Base-by-base conservation (phyloP, 2,329 filamentous ascomycete genomes). In the Venturia oleaginea region DNA sequence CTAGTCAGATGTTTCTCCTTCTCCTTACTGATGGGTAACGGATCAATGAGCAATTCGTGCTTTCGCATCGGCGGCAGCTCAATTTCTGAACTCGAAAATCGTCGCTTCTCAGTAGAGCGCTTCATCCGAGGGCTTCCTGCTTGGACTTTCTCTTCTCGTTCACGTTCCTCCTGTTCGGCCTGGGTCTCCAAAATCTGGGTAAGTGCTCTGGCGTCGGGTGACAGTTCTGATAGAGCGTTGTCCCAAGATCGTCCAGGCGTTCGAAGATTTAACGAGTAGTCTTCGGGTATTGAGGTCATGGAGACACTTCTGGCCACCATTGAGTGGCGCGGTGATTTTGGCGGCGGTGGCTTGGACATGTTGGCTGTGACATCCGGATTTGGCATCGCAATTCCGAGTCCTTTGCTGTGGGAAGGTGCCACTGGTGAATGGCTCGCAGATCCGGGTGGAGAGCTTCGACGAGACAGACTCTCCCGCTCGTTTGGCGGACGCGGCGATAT, bases 141-240 rank as follows among this genome's bases (percentile, higher is more conserved):
- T 68, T 83, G 79, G 10, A 81, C 71, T 54, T 81, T 78, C 64
- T 83, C 75, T 70, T 89, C 84, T 62, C 76, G 75, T 67, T 77
- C 73, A 27, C 75, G 74, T 64, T 79, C 71, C 59, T 87, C 72
- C 68, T 90, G 84, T 8, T 87, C 86, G 11, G 88, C 86, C 69
- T 91, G 88, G 71, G 88, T 88, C 72, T 93, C 90, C n/a, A 94
- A 78, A 69, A 89, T 90, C 69, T 90, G 88, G 0, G 90, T 93
- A 65, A 94, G 75, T 27, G 85, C 85, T 72, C 86, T 88, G 13
- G 89, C 87, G 71, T 94, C 91, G 4, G 84, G 77, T 66, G 84
- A 91, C 64, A 94, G 79, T 60, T 88, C 84, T 0, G 83, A 83
- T 68, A 89, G 78, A 19, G 87, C 88, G 17, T 85, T 81, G 61